A percentile compares a stretch with the other conserved stretches of the same genome.
Evolutionary conservation across 2,329 filamentous ascomycete genomes (phyloP).

Genomic region (Trichoderma gracile): DNA sequence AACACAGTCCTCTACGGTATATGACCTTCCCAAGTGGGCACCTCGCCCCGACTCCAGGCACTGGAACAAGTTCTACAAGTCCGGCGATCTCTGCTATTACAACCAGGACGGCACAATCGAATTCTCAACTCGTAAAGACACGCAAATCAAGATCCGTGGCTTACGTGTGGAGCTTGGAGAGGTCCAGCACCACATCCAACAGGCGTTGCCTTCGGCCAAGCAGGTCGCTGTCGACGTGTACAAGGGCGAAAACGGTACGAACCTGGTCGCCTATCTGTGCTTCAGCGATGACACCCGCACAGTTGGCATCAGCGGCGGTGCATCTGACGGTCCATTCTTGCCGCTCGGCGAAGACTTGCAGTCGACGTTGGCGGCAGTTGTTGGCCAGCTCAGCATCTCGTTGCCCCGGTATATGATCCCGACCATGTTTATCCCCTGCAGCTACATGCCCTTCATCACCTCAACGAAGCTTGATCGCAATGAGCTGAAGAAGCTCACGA

Average conservation of each 20-base stretch:
- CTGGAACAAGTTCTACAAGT: conserved; percentile 42
- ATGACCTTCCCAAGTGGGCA: conserved; percentile 34
- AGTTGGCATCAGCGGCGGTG: not conserved
- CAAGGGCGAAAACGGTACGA: conserved; percentile 9
- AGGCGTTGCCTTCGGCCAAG: not conserved
- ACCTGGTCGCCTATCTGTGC: conserved; percentile 15
- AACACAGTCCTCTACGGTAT: conserved; percentile 5
- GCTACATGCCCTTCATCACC: conserved; percentile 23
- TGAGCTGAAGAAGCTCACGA: conserved; percentile 6
- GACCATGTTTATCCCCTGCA: conserved; percentile 12
- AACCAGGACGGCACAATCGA: conserved; percentile 30
- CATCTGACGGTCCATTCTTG: conserved; percentile 1
- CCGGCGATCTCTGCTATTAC: conserved; percentile 49
- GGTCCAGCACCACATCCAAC: conserved; percentile 19
- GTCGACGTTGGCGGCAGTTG: not conserved
- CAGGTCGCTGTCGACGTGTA: conserved; percentile 22
- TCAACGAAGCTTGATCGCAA: conserved; percentile 22
- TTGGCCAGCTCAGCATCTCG: conserved; percentile 6
- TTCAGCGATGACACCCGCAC: conserved; percentile 19
- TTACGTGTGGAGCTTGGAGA: conserved; percentile 23
- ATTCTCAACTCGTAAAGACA: conserved; percentile 23
- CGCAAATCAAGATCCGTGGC: conserved; percentile 23
- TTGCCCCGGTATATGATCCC: conserved; percentile 23
- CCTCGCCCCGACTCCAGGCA: conserved; percentile 30
- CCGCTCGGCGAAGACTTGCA: conserved; percentile 7